Evolutionary conservation across 495 filamentous ascomycete genomes (phyloP).

Genomic region (Trichoderma gamsii): DNA sequence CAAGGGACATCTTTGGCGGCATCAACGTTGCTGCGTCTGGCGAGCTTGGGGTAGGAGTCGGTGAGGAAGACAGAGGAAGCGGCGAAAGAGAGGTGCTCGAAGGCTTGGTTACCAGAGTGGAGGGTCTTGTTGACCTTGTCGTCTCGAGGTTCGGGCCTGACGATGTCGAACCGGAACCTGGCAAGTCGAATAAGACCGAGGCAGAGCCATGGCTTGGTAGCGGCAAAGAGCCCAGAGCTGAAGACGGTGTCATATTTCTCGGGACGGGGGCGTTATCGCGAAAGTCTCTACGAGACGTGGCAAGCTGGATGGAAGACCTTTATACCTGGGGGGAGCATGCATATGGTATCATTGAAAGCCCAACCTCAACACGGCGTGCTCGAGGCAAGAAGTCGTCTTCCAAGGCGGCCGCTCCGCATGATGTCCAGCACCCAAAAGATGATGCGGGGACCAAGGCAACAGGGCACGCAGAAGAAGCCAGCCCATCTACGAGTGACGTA

Average conservation of each 20-base stretch:
- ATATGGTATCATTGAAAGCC: constrained; percentile 75
- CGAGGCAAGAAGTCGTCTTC: constrained; percentile 1
- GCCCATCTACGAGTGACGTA: not conserved
- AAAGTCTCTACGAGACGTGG: constrained; percentile 57
- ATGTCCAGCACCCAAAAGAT: not conserved
- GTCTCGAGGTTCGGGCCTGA: constrained; percentile 76
- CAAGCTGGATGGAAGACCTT: constrained; percentile 78
- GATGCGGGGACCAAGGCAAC: constrained; percentile 9
- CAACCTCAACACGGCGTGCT: constrained; percentile 45
- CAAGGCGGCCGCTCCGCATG: not conserved
- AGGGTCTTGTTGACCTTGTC: constrained; percentile 74
- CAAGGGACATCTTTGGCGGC: constrained; percentile 68
- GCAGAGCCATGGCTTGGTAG: constrained; percentile 57
- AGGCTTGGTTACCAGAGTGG: constrained; percentile 62
- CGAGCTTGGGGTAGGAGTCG: constrained; percentile 87
- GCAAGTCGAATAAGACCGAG: constrained; percentile 20
- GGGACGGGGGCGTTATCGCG: constrained; percentile 64
- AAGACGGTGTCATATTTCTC: constrained; percentile 80
- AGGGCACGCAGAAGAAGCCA: constrained; percentile 4
- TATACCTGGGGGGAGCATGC: constrained; percentile 70
- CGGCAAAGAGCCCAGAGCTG: constrained; percentile 54
- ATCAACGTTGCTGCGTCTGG: constrained; percentile 88
- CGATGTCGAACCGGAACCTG: constrained; percentile 18
- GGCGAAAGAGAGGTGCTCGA: constrained; percentile 88
- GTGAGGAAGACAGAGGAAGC: constrained; percentile 88